Base-by-base conservation (phyloP, 257 asterid species). In the Solanum piurae region DNA sequence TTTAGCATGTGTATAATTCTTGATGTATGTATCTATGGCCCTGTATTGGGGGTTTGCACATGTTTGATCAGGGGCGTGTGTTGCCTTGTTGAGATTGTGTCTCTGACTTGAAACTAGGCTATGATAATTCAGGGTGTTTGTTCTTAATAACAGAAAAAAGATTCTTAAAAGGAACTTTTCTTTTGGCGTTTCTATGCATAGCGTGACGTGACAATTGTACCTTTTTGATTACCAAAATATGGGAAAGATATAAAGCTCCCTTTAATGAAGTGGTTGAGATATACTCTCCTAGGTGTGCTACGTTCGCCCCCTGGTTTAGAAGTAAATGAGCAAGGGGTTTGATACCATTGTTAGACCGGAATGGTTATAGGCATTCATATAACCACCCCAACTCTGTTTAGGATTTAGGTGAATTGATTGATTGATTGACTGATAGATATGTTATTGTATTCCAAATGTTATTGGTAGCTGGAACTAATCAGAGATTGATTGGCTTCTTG, bases 401-500 rank as follows among this genome's bases (percentile, higher is more conserved):
- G 62, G 38, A 42, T 75, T 77, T 10, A 42, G 12, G 36, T n/a
- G 23, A 77, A 42, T 79, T 79, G 37, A 76, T n/a, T 76, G 62
- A 42, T 25, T 4, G 62, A 76, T 77, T 77, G 84, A 13, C 34
- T n/a, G 36, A 40, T 40, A 37, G 34, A 9, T 38, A 7, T 25
- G 37, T 25, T n/a, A 23, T 38, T 75, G 31, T 10, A 6, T 76
- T 40, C 84, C 36, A 77, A 77, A 77, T 77, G 64, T 44, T 42
- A 8, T 7, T 77, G 64, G 1, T n/a, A 42, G 60, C 62, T 40
- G 38, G 5, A 77, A 42, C 1, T 6, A 12, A 77, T 77, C 84
- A 3, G 52, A 82, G 13, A 64, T 20, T 38, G 33, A 6, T 46
- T 66, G 79, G 83, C 88, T 84, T 79, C 77, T 12, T 91, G 94